phyloP scores from a whole-genome alignment of 768 basidiomycete species.

The Leccinum boreale region DNA sequence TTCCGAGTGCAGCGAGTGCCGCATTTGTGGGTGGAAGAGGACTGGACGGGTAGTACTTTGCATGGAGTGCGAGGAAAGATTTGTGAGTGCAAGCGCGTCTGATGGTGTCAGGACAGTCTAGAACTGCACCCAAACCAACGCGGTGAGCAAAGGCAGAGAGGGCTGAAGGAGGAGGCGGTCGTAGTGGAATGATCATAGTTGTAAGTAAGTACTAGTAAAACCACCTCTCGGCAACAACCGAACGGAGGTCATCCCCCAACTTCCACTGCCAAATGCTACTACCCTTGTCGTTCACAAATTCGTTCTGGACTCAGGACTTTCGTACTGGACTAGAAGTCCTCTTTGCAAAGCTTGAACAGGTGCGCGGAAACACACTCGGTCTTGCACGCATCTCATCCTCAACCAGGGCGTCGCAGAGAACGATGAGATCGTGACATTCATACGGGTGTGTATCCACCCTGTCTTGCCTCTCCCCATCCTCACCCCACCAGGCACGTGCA shows the following conservation, averaged over 20 bases:
- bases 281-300: slow-evolving; percentile 83
- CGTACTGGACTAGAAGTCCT: slow-evolving; percentile 77
- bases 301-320: slow-evolving; percentile 95
- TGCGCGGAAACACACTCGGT: slow-evolving; percentile 26
- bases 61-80: slow-evolving; percentile 57
- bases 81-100: slow-evolving; percentile 80
- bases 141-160: slow-evolving; percentile 75
- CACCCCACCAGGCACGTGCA: slow-evolving; percentile 58
- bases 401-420: slow-evolving; percentile 77
- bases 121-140: slow-evolving; percentile 63
- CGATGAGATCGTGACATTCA: slow-evolving; percentile 78
- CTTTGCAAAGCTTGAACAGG: slow-evolving; percentile 76
- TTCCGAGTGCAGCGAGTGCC: slow-evolving; percentile 73
- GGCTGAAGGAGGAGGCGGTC: slow-evolving; percentile 69
- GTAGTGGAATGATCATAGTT: slow-evolving; percentile 42
- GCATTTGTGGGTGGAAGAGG: slow-evolving; percentile 65
- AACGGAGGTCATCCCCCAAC: not conserved
- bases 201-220: not conserved
- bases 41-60: slow-evolving; percentile 54
- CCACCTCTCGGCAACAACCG: slow-evolving; percentile 27
- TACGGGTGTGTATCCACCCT: slow-evolving; percentile 57
- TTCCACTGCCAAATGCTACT: slow-evolving; percentile 65
- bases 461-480: slow-evolving; percentile 5
- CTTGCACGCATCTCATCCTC: slow-evolving; percentile 13
- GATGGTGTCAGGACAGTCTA: slow-evolving; percentile 50